Evolutionary conservation across 345 rosid species (phyloP).

Genomic region (Trapa incisa): DNA sequence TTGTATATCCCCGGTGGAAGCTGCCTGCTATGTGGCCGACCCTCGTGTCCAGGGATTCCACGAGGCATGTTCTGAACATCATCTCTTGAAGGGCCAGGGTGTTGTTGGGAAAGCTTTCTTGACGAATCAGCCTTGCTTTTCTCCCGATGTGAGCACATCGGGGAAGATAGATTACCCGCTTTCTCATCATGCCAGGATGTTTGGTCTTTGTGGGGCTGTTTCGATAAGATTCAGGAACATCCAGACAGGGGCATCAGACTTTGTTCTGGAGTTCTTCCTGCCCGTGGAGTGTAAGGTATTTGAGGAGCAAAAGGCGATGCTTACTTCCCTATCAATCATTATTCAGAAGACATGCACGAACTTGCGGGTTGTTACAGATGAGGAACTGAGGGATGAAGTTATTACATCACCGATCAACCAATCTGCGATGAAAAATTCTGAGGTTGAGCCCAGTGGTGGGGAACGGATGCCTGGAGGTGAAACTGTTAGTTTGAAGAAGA

Average conservation of each 20-base stretch:
- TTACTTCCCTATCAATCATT: constrained; percentile 47
- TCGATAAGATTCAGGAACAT: constrained; percentile 71
- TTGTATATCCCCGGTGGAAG: constrained; percentile 74
- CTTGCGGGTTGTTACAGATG: constrained; percentile 62
- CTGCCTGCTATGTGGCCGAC: constrained; percentile 57
- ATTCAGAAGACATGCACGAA: constrained; percentile 60
- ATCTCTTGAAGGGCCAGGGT: constrained; percentile 86
- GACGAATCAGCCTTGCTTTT: constrained; percentile 91
- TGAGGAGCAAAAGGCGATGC: constrained; percentile 58
- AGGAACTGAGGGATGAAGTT: constrained; percentile 54
- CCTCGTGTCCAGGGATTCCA: constrained; percentile 46
- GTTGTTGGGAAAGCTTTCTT: constrained; percentile 76
- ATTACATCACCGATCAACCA: not conserved
- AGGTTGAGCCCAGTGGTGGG: not conserved
- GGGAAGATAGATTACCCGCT: constrained; percentile 75
- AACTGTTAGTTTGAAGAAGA: constrained; percentile 8
- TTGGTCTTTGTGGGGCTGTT: constrained; percentile 61
- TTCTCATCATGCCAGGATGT: constrained; percentile 84
- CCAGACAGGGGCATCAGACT: constrained; percentile 55
- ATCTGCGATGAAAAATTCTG: not conserved
- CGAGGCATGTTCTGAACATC: constrained; percentile 92
- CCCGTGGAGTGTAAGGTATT: constrained; percentile 53
- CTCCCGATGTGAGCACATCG: constrained; percentile 42
- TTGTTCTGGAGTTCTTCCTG: constrained; percentile 87
- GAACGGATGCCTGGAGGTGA: constrained; percentile 1